Evolutionary conservation across 2,329 filamentous ascomycete genomes (phyloP), one percentile per base, ranked within the genome.

Genomic region (Talaromyces sp.): DNA sequence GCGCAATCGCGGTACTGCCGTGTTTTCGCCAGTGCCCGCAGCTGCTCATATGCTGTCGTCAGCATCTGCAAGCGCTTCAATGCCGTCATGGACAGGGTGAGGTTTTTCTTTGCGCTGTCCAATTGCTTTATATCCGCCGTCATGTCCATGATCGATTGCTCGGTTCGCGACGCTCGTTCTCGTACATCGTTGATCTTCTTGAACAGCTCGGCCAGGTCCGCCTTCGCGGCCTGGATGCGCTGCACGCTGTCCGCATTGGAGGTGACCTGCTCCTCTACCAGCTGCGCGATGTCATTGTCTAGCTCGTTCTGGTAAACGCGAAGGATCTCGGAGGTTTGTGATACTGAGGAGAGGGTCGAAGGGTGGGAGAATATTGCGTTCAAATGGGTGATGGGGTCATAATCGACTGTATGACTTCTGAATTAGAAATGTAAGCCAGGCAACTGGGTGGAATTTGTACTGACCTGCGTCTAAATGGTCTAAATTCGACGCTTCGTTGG

Each of bases 61-160:
- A 99, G 80, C 95, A 99, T 99, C 81, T 99, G 95, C 68, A 99
- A 82, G 53, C 95, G 85, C 80, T 99, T 99, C 70, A 99, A 81
- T 24, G 93, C 93, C 50, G 95, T 99, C 95, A 99, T 99, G 66
- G 92, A 97, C 58, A 96, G 83, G 10, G 95, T 97, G 63, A 99
- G 82, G 76, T 99, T 99, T 75, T 89, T 89, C 81, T 99, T 99
- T 41, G 95, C 97, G 75, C 90, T 90, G 77, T 99, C 95, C 65
- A 99, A 83, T 66, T 93, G 88, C 80, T 99, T 99, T 75, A 99
- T 99, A 71, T 99, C 95, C 61, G 95, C 92, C 63, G 95, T 99
- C 95, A 99, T 99, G 67, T 92, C 92, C 53, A 93, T 97, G 72
- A 99, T 99, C 66, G 93, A 89, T 73, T 92, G 89, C 77, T 99